Conservation (phyloP, 176 grass and related monocot genomes). For the Carex parvula region DNA sequence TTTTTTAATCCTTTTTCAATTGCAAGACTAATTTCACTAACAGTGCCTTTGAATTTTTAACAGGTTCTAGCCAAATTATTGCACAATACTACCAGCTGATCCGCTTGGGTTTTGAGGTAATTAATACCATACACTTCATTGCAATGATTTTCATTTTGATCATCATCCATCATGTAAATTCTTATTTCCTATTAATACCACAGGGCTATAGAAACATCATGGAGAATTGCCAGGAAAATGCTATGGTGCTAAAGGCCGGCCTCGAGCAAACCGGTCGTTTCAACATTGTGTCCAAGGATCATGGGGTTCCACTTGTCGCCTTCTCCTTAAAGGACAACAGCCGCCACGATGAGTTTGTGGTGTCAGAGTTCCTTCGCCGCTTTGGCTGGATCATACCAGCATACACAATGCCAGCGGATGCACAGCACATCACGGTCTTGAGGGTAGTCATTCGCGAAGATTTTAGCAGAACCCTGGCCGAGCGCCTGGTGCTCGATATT, state of each 20-base stretch:
- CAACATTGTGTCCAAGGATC: conserved; percentile 90
- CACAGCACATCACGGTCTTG: conserved; percentile 69
- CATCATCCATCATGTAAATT: not conserved
- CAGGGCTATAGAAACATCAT: conserved; percentile 92
- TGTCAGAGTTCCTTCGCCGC: conserved; percentile 74
- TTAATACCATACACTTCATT: not conserved
- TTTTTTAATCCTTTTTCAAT: not conserved
- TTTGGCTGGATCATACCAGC: conserved; percentile 95
- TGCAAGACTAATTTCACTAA: not conserved
- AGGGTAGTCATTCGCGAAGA: conserved; percentile 77
- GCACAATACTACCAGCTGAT: conserved; percentile 93
- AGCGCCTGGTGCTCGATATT: conserved; percentile 72
- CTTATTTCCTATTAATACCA: not conserved
- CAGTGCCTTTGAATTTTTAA: not conserved
- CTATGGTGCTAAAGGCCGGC: conserved; percentile 63
- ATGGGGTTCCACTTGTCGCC: conserved; percentile 80
- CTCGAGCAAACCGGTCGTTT: conserved; percentile 56
- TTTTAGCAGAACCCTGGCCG: conserved; percentile 85
- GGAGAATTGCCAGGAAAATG: conserved; percentile 87
- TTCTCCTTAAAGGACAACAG: conserved; percentile 91
- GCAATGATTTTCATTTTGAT: not conserved
- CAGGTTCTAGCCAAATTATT: conserved; percentile 90
- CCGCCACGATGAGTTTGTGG: conserved; percentile 75
- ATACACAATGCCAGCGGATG: conserved; percentile 83
- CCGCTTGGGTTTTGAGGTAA: conserved; percentile 78